These are phyloP conservation scores for Claviceps sp. DNA, from an alignment of 2,329 filamentous ascomycete species.

Conservation along the genomic window DNA sequence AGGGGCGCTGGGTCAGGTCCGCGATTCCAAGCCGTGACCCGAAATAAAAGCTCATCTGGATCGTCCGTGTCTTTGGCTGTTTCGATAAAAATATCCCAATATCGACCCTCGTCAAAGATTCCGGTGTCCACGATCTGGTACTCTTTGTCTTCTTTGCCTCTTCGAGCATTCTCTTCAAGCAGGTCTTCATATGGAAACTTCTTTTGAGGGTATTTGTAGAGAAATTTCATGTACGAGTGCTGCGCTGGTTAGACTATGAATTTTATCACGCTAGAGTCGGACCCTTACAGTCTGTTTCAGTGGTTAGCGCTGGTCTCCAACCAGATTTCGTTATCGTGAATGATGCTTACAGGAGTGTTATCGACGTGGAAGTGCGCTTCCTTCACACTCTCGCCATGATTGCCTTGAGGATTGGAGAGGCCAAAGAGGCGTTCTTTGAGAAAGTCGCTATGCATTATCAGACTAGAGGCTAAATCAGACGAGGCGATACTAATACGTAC, in stretches of 20 bases:
- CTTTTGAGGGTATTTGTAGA: slow-evolving; percentile 93
- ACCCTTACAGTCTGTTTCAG: slow-evolving; percentile 29
- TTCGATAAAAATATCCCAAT: slow-evolving; percentile 97
- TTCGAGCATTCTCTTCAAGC: slow-evolving; percentile 66
- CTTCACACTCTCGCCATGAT: slow-evolving; percentile 94
- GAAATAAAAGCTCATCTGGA: slow-evolving; percentile 81
- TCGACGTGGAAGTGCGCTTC: slow-evolving; percentile 94
- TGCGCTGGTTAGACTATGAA: slow-evolving; percentile 20
- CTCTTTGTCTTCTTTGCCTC: slow-evolving; percentile 65
- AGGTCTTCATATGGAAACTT: slow-evolving; percentile 88
- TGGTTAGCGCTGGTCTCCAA: slow-evolving; percentile 11
- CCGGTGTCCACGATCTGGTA: slow-evolving; percentile 89
- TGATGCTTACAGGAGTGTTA: slow-evolving; percentile 58
- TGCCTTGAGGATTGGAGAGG: slow-evolving; percentile 89
- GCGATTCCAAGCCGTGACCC: slow-evolving; percentile 91
- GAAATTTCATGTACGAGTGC: slow-evolving; percentile 98
- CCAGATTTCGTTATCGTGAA: background rate
- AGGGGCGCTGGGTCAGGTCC: slow-evolving; percentile 81
- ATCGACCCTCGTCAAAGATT: slow-evolving; percentile 74
- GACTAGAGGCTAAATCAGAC: background rate
- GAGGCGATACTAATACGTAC: slow-evolving; percentile 29
- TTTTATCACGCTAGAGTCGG: background rate
- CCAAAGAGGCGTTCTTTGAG: slow-evolving; percentile 93
- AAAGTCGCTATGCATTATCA: slow-evolving; percentile 49
- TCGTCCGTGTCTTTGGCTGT: slow-evolving; percentile 90